phyloP scores from a whole-genome alignment of 2,329 filamentous ascomycete species.

The Lecanicillium sp. region DNA sequence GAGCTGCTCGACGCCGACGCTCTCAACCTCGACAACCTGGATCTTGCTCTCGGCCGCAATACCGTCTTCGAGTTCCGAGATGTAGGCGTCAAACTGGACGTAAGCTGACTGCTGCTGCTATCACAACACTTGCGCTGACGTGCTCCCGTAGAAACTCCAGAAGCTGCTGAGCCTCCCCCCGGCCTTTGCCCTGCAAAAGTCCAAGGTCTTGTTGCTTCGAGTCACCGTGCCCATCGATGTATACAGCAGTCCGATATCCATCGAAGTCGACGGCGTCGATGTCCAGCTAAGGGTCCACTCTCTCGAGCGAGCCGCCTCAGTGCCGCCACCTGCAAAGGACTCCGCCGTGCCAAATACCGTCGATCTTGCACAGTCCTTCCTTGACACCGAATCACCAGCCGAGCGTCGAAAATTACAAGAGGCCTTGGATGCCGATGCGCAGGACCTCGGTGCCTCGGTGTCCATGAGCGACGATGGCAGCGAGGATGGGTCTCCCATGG shows the following conservation, averaged over 20 bases:
- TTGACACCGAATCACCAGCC: constrained; percentile 61
- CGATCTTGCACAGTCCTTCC: constrained; percentile 71
- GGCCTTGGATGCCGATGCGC: constrained; percentile 57
- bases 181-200: constrained; percentile 64
- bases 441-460: constrained; percentile 56
- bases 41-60: constrained; percentile 74
- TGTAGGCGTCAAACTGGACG: constrained; percentile 74
- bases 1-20: constrained; percentile 85
- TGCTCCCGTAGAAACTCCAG: constrained; percentile 62
- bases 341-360: constrained; percentile 58
- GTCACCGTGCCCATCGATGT: constrained; percentile 84
- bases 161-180: constrained; percentile 67
- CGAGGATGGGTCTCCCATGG: constrained; percentile 54
- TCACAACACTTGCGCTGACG: constrained; percentile 11
- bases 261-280: constrained; percentile 77
- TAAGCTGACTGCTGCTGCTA: constrained; percentile 31
- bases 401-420: constrained; percentile 65
- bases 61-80: constrained; percentile 82
- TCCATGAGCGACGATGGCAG: constrained; percentile 54
- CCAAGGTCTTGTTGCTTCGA: constrained; percentile 68
- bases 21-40: constrained; percentile 78
- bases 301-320: constrained; percentile 38
- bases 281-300: constrained; percentile 54
- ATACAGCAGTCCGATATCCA: constrained; percentile 73
- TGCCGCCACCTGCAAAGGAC: constrained; percentile 23